Evolutionary conservation across 306 rosid species (phyloP).

Genomic region (Rosa lucieae): DNA sequence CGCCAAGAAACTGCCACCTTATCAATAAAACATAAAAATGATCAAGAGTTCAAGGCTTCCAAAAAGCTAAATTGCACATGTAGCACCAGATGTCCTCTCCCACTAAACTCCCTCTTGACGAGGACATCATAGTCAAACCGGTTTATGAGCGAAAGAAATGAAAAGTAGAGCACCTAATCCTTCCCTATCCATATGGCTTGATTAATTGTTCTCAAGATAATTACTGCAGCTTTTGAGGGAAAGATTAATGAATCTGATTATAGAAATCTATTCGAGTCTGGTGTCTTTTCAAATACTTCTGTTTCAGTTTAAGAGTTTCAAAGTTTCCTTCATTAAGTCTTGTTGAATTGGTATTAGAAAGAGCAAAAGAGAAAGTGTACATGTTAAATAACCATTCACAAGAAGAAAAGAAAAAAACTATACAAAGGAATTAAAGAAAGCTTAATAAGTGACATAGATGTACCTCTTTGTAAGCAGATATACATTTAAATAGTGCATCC

Average conservation of each 20-base stretch:
- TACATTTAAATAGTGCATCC: slow-evolving; percentile 54
- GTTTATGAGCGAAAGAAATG: neutral
- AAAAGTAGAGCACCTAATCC: neutral
- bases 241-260: too few relatives aligned
- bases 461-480: slow-evolving; percentile 75
- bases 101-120: too few relatives aligned
- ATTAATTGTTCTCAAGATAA: too few relatives aligned
- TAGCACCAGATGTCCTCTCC: too few relatives aligned
- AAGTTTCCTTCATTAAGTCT: neutral
- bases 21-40: neutral
- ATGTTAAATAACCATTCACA: neutral
- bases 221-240: too few relatives aligned
- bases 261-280: neutral
- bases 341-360: neutral
- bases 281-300: neutral
- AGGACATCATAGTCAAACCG: neutral
- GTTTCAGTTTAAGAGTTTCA: neutral
- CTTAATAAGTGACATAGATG: neutral
- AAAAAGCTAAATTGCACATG: too few relatives aligned
- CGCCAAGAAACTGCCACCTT: neutral
- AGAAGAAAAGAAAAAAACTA: neutral
- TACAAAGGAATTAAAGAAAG: neutral
- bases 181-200: neutral
- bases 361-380: too few relatives aligned
- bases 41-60: neutral